A percentile compares a stretch with the other conserved stretches of the same genome.
These are phyloP conservation scores for Ustilago lituana DNA, from an alignment of 1,284 basidiomycete species.

Conservation along the genomic window DNA sequence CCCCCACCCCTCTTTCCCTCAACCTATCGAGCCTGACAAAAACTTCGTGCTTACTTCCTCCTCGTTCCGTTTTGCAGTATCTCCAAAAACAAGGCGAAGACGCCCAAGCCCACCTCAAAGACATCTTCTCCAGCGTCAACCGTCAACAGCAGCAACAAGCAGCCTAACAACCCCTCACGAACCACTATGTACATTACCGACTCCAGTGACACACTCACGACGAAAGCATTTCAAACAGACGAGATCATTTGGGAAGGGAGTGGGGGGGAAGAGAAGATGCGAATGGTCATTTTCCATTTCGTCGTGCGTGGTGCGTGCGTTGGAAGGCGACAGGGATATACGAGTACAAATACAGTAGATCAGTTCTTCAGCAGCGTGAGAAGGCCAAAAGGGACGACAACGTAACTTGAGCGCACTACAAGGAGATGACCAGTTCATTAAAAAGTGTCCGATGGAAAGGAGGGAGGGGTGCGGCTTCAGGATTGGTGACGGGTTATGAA, in stretches of 20 bases:
- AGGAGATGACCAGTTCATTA: background rate
- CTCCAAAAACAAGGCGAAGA: conserved; percentile 43
- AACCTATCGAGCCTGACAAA: too few relatives aligned
- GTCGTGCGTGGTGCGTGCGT: too few relatives aligned
- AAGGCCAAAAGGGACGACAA: too few relatives aligned
- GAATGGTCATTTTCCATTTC: too few relatives aligned
- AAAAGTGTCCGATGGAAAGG: background rate
- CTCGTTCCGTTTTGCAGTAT: conserved; percentile 19
- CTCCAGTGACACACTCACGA: too few relatives aligned
- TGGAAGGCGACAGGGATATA: too few relatives aligned
- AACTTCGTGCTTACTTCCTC: background rate
- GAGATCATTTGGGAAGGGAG: too few relatives aligned
- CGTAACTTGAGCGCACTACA: too few relatives aligned
- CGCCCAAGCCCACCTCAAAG: conserved; percentile 49
- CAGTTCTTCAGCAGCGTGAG: background rate
- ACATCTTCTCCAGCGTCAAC: conserved; percentile 44
- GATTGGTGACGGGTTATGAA: background rate
- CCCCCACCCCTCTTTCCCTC: background rate
- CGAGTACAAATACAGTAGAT: conserved; percentile 6
- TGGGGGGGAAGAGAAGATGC: too few relatives aligned
- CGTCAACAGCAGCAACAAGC: conserved; percentile 31
- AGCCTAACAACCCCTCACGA: background rate
- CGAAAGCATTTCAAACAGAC: too few relatives aligned
- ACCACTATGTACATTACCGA: too few relatives aligned
- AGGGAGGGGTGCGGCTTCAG: too few relatives aligned